Evolutionary conservation across 371 early-diverging fungal genomes (phyloP).

Genomic region (Haplosporangium sp.): DNA sequence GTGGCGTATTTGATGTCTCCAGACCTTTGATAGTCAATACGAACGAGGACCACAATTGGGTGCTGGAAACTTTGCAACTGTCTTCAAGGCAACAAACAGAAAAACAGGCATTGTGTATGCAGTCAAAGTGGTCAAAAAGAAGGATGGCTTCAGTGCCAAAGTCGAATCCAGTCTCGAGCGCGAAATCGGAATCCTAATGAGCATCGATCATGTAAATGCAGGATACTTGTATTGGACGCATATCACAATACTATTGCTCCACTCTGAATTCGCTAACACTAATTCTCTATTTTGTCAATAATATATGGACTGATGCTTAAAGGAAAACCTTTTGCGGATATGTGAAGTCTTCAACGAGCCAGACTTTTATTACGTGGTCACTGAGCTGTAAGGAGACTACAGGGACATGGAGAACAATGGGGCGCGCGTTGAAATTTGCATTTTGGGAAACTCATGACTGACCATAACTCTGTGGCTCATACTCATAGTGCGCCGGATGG

Average conservation of each 20-base stretch:
- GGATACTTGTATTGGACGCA: not conserved
- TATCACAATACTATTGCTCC: too few species aligned
- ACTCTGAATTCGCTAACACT: not conserved
- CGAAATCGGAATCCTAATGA: constrained; percentile 81
- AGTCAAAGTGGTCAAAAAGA: constrained; percentile 74
- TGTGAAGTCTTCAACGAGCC: constrained; percentile 71
- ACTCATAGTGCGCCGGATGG: constrained; percentile 74
- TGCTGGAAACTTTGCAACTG: constrained; percentile 76
- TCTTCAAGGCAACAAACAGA: constrained; percentile 61
- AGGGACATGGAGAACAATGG: not conserved
- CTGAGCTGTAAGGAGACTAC: constrained; percentile 66
- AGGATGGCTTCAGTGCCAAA: constrained; percentile 61
- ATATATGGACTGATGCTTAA: not conserved
- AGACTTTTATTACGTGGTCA: constrained; percentile 71
- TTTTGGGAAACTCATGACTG: not conserved
- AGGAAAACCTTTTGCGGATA: constrained; percentile 67
- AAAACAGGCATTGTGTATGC: constrained; percentile 63
- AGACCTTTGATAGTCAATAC: constrained; percentile 71
- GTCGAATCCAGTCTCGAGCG: constrained; percentile 68
- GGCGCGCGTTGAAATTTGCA: not conserved
- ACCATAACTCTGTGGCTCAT: not conserved
- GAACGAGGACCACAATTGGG: constrained; percentile 60
- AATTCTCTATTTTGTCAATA: not conserved
- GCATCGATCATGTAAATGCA: constrained; percentile 70
- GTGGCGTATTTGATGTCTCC: not conserved